Percentiles rank a stretch among this genome's conserved stretches.
Evolutionary conservation across 306 rosid genomes (phyloP).

Genomic region (Pueraria montana): DNA sequence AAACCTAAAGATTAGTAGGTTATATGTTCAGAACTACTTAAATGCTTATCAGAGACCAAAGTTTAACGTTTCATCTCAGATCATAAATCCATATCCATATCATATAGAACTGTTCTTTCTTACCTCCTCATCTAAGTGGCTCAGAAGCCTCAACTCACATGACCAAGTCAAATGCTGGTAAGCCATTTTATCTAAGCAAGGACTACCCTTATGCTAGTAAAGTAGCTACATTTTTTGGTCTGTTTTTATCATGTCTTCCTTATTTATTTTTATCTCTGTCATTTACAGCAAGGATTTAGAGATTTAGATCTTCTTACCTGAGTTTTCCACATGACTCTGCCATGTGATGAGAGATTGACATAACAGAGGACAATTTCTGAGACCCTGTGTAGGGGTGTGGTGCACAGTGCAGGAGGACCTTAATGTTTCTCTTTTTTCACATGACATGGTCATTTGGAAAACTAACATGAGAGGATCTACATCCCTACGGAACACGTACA

Average conservation of each 20-base stretch:
- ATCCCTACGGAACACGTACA: slow-evolving; percentile 17
- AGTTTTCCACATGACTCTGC: not conserved
- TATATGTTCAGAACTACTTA: slow-evolving; percentile 6
- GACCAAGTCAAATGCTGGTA: slow-evolving; percentile 10
- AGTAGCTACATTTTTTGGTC: not conserved
- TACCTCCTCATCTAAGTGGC: slow-evolving; percentile 24
- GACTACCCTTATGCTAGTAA: not conserved
- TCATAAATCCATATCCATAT: slow-evolving; percentile 7
- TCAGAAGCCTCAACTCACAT: slow-evolving; percentile 24
- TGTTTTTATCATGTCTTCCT: not conserved
- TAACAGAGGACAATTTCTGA: slow-evolving; percentile 24
- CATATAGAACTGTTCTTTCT: not conserved
- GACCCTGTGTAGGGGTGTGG: slow-evolving; percentile 8
- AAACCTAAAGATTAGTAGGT: not conserved
- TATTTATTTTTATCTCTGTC: slow-evolving; percentile 3
- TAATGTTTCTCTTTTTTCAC: not conserved
- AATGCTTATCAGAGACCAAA: not conserved
- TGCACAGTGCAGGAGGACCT: not conserved
- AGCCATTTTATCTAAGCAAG: slow-evolving; percentile 16
- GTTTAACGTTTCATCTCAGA: not conserved
- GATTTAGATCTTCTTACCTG: slow-evolving; percentile 18
- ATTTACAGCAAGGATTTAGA: not conserved
- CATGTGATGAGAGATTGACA: slow-evolving; percentile 25
- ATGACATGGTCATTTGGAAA: not conserved
- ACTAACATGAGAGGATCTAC: slow-evolving; percentile 23